Base-by-base conservation (phyloP, 1,139 yeast genomes). In the Saccharomyces pastorianus region DNA sequence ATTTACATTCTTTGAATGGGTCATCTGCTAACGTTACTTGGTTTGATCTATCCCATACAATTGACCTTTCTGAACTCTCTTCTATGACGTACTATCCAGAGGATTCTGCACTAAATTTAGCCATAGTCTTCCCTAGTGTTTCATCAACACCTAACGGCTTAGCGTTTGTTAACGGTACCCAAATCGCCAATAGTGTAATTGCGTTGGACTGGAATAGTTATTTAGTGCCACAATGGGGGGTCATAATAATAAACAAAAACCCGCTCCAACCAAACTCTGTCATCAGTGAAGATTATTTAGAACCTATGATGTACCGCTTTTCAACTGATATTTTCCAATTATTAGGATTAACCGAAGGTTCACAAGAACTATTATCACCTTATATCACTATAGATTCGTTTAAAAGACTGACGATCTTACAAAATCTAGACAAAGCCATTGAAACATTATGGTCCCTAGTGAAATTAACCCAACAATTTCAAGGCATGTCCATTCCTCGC, bases 211-310 rank as follows among this genome's bases (percentile, higher is more conserved):
- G 88, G 53, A 81, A 85, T 63, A 82, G 93, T 47, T 91, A 87
- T 65, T 70, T 88, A 53, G 80, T 91, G 31, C 96, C 97, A 6
- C 96, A 88, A 71, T 91, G 96, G 96, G 98, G 98, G 25, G 85
- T 86, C 2, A 77, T 85, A 3, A 75, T 84, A 26, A 69, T 79
- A 55, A 81, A 84, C 62, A 73, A 77, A 47, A 68, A 72, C 4
- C 64, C 73, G 50, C 54, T 71, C 8, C 61, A 69, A 27, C 57
- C 61, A 27, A 67, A 71, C 52, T 54, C 72, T 0, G 58, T 62
- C 6, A 63, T 85, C 32, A 62, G 76, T 1, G 71, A 73, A 32
- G 69, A 68, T 0, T 85, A 82, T 50, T 72, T 91, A 55, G 63
- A 73, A 20, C 84, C 85, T 1, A 71, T 81, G 0, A 71, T 90